Evolutionary conservation across 306 rosid genomes (phyloP), one percentile per base, ranked within the genome.

Genomic region (Luffa acutangula): DNA sequence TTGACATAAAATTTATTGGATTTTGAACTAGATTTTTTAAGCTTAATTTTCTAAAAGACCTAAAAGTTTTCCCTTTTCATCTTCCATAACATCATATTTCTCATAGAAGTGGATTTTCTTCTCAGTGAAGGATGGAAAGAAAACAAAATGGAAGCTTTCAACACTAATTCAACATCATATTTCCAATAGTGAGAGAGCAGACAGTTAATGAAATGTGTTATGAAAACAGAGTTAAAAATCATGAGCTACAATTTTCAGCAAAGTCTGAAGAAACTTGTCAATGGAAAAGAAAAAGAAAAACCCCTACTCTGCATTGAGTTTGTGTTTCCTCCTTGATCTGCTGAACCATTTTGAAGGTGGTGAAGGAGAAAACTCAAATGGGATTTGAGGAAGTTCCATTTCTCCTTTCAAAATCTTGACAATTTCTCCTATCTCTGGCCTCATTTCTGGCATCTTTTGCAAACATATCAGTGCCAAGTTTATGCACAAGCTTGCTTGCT

Each of bases 281-380:
- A 70, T 42, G n/a, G 2, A 46, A 6, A 71, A 8, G 12, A 25
- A 72, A 48, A 49, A 39, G 0, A 36, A 6, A 36, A 7, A 64
- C 77, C 53, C 43, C 89, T 90, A 84, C 39, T 86, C 93, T 63
- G 85, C 82, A 80, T 75, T 72, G 75, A 75, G 72, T 66, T 87
- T 87, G 41, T 82, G 89, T 79, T 85, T 95, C 85, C 95, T 92
- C 78, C 91, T 89, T 74, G 92, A 84, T 84, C 85, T 91, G 87
- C 87, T 91, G 89, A 87, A 91, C 60, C 87, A 77, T 79, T 81
- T 91, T 67, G 94, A 89, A 77, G 97, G 93, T 7, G 98, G 97
- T 81, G 98, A 90, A 18, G 97, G 97, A 54, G 95, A 94, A 82
- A 94, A 92, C 88, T 92, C 93, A 51, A 92, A 90, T 46, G 95